phyloP scores from a whole-genome alignment of 2,329 filamentous ascomycete species.

The Lithohypha guttulata region DNA sequence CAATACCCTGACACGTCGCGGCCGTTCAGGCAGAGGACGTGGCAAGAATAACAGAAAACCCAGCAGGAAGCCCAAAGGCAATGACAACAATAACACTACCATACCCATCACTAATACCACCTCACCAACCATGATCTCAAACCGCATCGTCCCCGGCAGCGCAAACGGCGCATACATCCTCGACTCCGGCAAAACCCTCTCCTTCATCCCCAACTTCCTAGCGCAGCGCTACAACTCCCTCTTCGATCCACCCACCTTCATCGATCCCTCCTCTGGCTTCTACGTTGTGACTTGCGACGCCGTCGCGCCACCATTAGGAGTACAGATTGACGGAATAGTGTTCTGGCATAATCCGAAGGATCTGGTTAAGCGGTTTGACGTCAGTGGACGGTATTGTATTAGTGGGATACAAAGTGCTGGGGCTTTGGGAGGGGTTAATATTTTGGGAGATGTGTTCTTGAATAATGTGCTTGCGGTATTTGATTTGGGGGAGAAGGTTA shows the following conservation, averaged over 20 bases:
- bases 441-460: constrained; percentile 38
- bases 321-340: constrained; percentile 29
- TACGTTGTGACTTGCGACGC: constrained; percentile 36
- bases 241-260: constrained; percentile 34
- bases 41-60: constrained; percentile 6
- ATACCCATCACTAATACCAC: constrained; percentile 2
- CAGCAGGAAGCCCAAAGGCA: constrained; percentile 6
- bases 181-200: constrained; percentile 24
- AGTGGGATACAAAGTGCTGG: constrained; percentile 16
- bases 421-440: constrained; percentile 15
- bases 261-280: constrained; percentile 22
- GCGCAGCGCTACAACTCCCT: constrained; percentile 29
- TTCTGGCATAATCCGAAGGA: constrained; percentile 26
- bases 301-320: constrained; percentile 31
- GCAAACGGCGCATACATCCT: constrained; percentile 11
- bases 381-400: constrained; percentile 18
- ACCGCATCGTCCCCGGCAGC: constrained; percentile 3
- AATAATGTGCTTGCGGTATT: constrained; percentile 43
- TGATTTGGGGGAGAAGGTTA: constrained; percentile 34
- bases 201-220: constrained; percentile 31
- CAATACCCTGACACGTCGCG: too few relatives aligned
- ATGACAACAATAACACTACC: constrained; percentile 1
- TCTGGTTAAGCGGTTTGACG: constrained; percentile 23
- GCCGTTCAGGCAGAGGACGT: neutral
- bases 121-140: neutral